These are phyloP conservation scores for Aspergillus glaucus DNA, from an alignment of 2,329 filamentous ascomycete species.

Conservation along the genomic window DNA sequence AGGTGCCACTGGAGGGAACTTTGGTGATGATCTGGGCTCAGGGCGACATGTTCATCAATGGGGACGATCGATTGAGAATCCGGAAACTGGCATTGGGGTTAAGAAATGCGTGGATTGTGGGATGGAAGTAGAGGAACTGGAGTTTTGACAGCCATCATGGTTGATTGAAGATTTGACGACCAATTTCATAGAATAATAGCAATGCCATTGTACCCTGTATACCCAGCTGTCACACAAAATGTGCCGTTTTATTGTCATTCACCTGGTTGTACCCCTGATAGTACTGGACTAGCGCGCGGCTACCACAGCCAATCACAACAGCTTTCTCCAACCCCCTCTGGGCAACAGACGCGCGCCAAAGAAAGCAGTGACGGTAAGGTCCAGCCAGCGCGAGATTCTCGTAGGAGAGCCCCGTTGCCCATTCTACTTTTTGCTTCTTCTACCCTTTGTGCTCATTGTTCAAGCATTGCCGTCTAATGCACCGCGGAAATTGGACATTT, in stretches of 20 bases:
- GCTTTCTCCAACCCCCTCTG: not conserved
- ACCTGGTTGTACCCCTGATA: too few relatives aligned
- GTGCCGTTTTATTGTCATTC: too few relatives aligned
- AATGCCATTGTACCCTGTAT: too few relatives aligned
- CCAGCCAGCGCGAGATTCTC: not conserved
- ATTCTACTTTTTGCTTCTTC: not conserved
- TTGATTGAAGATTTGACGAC: not conserved
- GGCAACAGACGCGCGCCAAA: not conserved
- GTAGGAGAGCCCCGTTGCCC: too few relatives aligned
- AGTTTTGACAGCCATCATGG: constrained; percentile 43
- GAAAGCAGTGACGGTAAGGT: not conserved
- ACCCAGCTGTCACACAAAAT: too few relatives aligned
- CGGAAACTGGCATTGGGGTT: constrained; percentile 53
- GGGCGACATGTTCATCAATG: constrained; percentile 87
- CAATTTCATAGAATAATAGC: not conserved
- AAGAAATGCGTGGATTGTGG: constrained; percentile 67
- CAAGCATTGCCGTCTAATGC: too few relatives aligned
- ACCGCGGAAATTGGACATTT: not conserved
- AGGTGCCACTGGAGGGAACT: constrained; percentile 45
- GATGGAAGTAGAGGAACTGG: constrained; percentile 62
- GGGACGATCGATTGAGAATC: constrained; percentile 53
- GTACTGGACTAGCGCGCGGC: not conserved
- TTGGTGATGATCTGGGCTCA: constrained; percentile 69
- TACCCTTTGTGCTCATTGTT: not conserved
- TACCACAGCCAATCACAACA: not conserved